These are phyloP conservation scores for Pyrus hybrid DNA, from an alignment of 331 rosid species.

Conservation along the genomic window DNA sequence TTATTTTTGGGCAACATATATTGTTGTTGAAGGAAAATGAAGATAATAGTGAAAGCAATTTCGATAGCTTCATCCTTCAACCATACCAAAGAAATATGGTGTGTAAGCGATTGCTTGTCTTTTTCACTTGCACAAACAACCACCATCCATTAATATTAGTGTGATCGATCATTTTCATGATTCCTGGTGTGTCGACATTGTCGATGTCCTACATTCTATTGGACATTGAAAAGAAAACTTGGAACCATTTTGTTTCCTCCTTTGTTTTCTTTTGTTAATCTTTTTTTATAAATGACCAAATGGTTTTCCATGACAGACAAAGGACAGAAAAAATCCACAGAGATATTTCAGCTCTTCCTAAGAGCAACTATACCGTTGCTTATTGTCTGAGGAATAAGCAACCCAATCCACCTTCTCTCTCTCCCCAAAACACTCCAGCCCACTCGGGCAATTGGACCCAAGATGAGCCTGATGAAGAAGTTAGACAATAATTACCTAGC, in stretches of 20 bases:
- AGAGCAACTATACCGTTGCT: too few species aligned
- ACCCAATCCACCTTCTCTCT: too few species aligned
- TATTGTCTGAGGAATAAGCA: too few species aligned
- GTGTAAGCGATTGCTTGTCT: not conserved
- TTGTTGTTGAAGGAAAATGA: not conserved
- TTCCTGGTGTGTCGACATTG: not conserved
- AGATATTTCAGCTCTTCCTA: fast-evolving
- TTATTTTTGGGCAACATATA: too few species aligned
- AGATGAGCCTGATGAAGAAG: too few species aligned
- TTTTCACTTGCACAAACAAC: not conserved
- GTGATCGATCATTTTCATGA: not conserved
- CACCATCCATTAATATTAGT: not conserved
- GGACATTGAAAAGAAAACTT: not conserved
- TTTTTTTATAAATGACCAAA: too few species aligned
- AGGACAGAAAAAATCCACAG: too few species aligned
- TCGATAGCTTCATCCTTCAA: not conserved
- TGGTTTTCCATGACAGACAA: too few species aligned
- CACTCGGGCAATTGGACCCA: too few species aligned
- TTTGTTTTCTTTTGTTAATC: too few species aligned
- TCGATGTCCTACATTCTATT: not conserved
- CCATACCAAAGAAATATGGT: not conserved
- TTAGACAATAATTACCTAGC: too few species aligned
- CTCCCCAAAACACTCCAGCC: too few species aligned
- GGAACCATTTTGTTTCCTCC: not conserved
- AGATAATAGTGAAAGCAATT: not conserved